phyloP scores from a whole-genome alignment of 2,329 filamentous ascomycete genomes.

The Ampelomyces quisqualis region DNA sequence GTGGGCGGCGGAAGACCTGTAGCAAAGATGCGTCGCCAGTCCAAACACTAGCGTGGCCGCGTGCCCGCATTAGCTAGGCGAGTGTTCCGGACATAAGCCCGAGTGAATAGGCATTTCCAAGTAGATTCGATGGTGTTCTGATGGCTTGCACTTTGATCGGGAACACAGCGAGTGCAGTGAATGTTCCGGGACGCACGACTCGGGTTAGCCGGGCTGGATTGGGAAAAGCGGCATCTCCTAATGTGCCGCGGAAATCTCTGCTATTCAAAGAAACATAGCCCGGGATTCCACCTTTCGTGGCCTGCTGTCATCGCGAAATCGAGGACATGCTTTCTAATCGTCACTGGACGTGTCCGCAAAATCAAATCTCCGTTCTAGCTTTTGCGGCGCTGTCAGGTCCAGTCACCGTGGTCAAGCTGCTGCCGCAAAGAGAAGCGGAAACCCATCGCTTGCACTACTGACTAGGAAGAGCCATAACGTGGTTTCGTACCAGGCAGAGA shows the following conservation, averaged over 20 bases:
- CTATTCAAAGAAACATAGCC: not conserved
- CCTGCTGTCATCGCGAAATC: not conserved
- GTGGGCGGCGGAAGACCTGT: not conserved
- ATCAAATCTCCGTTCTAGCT: constrained; percentile 1
- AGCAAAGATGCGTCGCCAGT: constrained; percentile 1
- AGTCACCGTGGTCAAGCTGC: too few species aligned
- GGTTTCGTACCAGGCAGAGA: too few species aligned
- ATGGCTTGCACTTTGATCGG: constrained; percentile 1
- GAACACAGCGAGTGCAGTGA: not conserved
- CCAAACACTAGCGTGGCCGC: constrained; percentile 4
- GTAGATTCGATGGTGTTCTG: not conserved
- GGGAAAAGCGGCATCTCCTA: not conserved
- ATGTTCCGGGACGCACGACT: not conserved
- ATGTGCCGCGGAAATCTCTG: too few species aligned
- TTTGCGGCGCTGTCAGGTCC: not conserved
- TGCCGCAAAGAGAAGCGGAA: too few species aligned
- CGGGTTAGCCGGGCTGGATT: constrained; percentile 1
- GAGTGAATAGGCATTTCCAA: not conserved
- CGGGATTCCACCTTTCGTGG: not conserved
- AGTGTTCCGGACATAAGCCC: not conserved
- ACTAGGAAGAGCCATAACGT: too few species aligned
- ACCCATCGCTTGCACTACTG: too few species aligned
- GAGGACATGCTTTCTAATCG: not conserved
- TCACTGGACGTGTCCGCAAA: constrained; percentile 1
- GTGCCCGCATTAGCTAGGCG: constrained; percentile 2